phyloP scores from a whole-genome alignment of 2,329 filamentous ascomycete genomes.

The Aspergillus pseudonomiae region DNA sequence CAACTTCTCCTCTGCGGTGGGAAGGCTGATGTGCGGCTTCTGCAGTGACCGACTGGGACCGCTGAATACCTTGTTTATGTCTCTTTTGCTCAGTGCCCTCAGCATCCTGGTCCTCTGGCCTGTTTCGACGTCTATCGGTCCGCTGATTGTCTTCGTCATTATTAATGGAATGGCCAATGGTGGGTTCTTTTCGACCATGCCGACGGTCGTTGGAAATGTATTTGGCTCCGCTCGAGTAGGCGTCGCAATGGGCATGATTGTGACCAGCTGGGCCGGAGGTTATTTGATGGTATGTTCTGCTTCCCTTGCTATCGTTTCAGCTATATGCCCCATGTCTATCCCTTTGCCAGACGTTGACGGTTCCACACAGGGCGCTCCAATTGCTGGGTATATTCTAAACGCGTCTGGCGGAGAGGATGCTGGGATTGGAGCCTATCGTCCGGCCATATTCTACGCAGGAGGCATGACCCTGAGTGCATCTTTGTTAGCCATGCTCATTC shows the following conservation, averaged over 20 bases:
- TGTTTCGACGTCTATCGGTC: slow-evolving; percentile 56
- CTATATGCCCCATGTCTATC: neutral
- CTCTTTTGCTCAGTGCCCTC: slow-evolving; percentile 56
- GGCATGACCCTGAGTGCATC: slow-evolving; percentile 53
- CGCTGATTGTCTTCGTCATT: slow-evolving; percentile 60
- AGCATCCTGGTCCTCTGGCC: slow-evolving; percentile 67
- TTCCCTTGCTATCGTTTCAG: neutral
- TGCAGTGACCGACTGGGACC: slow-evolving; percentile 59
- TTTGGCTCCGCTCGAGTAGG: slow-evolving; percentile 60
- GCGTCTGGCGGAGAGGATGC: slow-evolving; percentile 56
- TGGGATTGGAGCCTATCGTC: slow-evolving; percentile 58
- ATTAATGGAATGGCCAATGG: slow-evolving; percentile 65
- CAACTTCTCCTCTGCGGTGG: slow-evolving; percentile 63
- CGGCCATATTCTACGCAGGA: slow-evolving; percentile 66
- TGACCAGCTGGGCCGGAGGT: slow-evolving; percentile 63
- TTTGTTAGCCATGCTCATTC: slow-evolving; percentile 46
- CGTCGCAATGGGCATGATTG: slow-evolving; percentile 64
- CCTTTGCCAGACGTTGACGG: neutral
- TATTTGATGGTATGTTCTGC: slow-evolving; percentile 58
- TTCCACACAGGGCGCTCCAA: slow-evolving; percentile 54
- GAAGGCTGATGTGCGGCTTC: slow-evolving; percentile 58
- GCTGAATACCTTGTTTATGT: slow-evolving; percentile 57
- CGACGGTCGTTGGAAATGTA: slow-evolving; percentile 62
- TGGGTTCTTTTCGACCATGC: slow-evolving; percentile 66
- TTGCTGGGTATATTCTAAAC: slow-evolving; percentile 62